These are phyloP conservation scores for Mortierella sp. DNA, from an alignment of 371 early-diverging fungal species.

Conservation along the genomic window DNA sequence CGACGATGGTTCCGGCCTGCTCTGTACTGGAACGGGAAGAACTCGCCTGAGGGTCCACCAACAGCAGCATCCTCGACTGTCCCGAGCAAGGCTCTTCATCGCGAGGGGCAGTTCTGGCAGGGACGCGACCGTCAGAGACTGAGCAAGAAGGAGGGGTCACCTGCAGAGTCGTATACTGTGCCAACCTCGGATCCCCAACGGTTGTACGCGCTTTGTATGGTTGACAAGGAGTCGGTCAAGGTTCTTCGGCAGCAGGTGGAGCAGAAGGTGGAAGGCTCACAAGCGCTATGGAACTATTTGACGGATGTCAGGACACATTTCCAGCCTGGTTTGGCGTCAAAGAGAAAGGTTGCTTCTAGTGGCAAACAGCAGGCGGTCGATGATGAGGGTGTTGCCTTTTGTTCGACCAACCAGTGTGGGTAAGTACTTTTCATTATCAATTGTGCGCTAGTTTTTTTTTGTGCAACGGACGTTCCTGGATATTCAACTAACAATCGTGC, in stretches of 20 bases:
- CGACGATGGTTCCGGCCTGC: slow-evolving; percentile 69
- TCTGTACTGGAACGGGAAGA: slow-evolving; percentile 77
- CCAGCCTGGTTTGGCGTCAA: slow-evolving; percentile 43
- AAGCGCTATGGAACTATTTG: slow-evolving; percentile 60
- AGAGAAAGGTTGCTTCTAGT: slow-evolving; percentile 23
- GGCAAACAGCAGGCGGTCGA: slow-evolving; percentile 60
- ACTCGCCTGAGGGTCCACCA: slow-evolving; percentile 43
- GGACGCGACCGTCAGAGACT: slow-evolving; percentile 68
- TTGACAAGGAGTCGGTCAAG: slow-evolving; percentile 70
- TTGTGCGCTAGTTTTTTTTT: not conserved
- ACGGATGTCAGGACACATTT: slow-evolving; percentile 44
- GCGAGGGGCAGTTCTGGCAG: slow-evolving; percentile 72
- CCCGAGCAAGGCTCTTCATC: slow-evolving; percentile 28
- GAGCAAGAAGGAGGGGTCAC: slow-evolving; percentile 69
- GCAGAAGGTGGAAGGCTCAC: slow-evolving; percentile 36
- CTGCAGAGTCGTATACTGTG: slow-evolving; percentile 72
- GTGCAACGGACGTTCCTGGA: not conserved
- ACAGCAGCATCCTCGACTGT: not conserved
- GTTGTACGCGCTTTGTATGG: slow-evolving; percentile 56
- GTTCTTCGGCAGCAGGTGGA: slow-evolving; percentile 56
- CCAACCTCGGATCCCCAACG: slow-evolving; percentile 36
- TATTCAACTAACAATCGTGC: not conserved
- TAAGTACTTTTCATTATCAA: not conserved
- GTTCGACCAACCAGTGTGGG: slow-evolving; percentile 72
- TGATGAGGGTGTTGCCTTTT: slow-evolving; percentile 63